These are phyloP conservation scores for Scenedesmus sp. DNA, from an alignment of 163 green algal genomes.

Conservation along the genomic window DNA sequence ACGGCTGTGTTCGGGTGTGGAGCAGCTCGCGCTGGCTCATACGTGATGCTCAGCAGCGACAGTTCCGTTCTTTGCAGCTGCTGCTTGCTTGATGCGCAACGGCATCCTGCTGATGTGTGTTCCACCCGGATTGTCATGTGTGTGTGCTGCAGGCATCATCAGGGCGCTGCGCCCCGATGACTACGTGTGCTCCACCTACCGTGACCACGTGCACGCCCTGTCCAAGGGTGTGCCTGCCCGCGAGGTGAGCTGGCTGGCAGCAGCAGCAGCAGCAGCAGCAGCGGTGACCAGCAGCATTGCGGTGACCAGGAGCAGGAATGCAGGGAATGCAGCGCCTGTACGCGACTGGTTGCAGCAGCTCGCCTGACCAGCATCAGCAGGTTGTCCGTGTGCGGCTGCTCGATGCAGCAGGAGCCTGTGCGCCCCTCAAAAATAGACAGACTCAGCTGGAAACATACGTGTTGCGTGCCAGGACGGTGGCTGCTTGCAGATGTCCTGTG, in stretches of 20 bases:
- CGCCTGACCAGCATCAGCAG: neutral
- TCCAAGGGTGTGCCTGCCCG: constrained; percentile 84
- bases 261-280: neutral
- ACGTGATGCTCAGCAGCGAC: too few relatives aligned
- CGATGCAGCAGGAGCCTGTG: too few relatives aligned
- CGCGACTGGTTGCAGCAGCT: neutral
- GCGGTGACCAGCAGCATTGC: neutral
- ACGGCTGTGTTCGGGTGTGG: too few relatives aligned
- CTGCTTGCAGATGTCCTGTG: too few relatives aligned
- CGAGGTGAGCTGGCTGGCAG: constrained; percentile 19
- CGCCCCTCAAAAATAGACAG: neutral
- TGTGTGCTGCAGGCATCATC: constrained; percentile 64
- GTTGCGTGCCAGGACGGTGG: too few relatives aligned
- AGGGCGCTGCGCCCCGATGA: constrained; percentile 86
- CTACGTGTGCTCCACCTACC: constrained; percentile 98
- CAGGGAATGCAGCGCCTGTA: too few relatives aligned
- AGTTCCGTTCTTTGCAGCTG: too few relatives aligned
- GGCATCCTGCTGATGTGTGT: neutral
- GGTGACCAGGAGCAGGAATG: too few relatives aligned
- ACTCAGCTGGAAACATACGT: neutral
- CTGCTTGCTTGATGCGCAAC: neutral
- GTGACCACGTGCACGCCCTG: constrained; percentile 98
- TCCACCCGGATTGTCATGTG: neutral
- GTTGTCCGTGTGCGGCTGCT: too few relatives aligned
- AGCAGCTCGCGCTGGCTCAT: too few relatives aligned